A percentile compares a stretch with the other conserved stretches of the same genome.
Conservation (phyloP, 179 eudicot species). For the Silene coronaria region DNA sequence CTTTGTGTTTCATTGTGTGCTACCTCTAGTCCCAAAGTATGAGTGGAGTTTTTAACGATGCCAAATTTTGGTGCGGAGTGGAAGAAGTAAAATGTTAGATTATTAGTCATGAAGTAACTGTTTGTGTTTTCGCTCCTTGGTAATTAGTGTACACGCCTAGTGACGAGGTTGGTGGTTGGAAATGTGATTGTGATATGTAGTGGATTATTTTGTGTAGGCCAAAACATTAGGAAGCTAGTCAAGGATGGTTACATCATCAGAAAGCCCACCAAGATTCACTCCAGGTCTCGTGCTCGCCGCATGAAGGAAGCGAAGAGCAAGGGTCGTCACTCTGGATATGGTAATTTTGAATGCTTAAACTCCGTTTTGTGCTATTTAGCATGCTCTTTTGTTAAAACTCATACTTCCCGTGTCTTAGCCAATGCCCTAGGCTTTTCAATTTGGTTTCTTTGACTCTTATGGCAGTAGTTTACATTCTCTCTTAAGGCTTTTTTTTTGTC, state of each 20-base stretch:
- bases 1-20: too few relatives aligned
- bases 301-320: slow-evolving; percentile 93
- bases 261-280: slow-evolving; percentile 90
- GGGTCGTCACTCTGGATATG: slow-evolving; percentile 96
- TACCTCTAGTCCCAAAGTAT: too few relatives aligned
- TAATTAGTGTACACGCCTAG: not conserved
- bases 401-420: slow-evolving; percentile 30
- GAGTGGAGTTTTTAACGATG: too few relatives aligned
- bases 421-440: slow-evolving; percentile 45
- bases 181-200: not conserved
- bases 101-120: not conserved
- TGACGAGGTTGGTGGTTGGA: not conserved
- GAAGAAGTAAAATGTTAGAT: not conserved
- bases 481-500: too few relatives aligned
- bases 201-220: slow-evolving; percentile 20
- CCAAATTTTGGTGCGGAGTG: not conserved
- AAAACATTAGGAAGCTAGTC: slow-evolving; percentile 77
- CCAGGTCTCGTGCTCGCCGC: slow-evolving; percentile 85
- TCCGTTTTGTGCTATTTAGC: not conserved
- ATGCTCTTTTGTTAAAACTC: not conserved
- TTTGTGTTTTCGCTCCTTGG: not conserved
- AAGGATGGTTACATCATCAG: slow-evolving; percentile 95
- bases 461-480: not conserved
- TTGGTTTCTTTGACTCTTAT: not conserved
- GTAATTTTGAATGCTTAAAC: slow-evolving; percentile 32